These are phyloP conservation scores for Linanthus parryae DNA, from an alignment of 148 eudicot genomes.

Conservation along the genomic window DNA sequence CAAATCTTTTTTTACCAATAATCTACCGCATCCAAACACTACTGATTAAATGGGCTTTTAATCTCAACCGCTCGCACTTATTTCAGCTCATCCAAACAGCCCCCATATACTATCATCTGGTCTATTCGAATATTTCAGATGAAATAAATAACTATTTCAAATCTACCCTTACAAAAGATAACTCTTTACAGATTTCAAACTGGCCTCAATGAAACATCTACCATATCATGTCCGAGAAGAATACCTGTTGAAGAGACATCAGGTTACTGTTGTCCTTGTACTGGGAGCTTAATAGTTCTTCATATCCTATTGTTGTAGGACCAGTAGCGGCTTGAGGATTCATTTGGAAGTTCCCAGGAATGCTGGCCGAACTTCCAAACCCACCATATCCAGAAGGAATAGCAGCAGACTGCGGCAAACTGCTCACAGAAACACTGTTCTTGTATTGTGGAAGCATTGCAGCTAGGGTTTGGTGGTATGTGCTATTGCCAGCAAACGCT, in stretches of 20 bases:
- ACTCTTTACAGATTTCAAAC: no score
- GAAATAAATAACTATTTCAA: no score
- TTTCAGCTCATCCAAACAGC: no score
- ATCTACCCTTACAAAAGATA: no score
- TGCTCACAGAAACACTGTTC: constrained; percentile 50
- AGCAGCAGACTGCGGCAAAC: constrained; percentile 71
- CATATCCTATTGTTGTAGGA: constrained; percentile 52
- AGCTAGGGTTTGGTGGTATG: constrained; percentile 65
- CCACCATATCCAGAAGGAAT: constrained; percentile 72
- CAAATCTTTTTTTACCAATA: no score
- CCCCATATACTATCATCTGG: no score
- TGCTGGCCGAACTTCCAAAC: constrained; percentile 58
- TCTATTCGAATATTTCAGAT: no score
- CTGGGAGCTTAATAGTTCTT: constrained; percentile 55
- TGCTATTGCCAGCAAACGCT: constrained; percentile 60
- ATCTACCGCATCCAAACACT: no score
- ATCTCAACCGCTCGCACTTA: no score
- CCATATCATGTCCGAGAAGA: not conserved
- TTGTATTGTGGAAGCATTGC: constrained; percentile 70
- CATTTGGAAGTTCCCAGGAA: constrained; percentile 56
- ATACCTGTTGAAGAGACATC: constrained; percentile 81
- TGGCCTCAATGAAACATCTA: no score
- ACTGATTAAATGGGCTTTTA: no score
- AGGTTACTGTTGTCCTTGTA: constrained; percentile 70
- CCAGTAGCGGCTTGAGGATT: constrained; percentile 64